A percentile compares a stretch with the other conserved stretches of the same genome.
These are phyloP conservation scores for Penicillium verrucosum DNA, from an alignment of 2,329 filamentous ascomycete genomes.

Conservation along the genomic window DNA sequence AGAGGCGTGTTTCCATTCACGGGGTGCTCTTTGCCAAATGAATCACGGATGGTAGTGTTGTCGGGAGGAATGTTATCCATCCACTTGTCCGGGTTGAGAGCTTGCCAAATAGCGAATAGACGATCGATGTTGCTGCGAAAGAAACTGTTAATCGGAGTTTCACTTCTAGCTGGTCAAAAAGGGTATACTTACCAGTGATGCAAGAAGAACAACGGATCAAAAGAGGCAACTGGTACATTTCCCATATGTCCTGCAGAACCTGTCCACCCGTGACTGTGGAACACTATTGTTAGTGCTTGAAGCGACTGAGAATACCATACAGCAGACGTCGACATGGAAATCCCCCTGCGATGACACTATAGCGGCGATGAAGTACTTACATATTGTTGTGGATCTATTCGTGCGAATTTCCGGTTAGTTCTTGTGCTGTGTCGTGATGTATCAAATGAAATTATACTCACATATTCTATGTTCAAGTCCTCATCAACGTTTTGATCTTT, in stretches of 20 bases:
- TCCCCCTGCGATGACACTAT: too few species aligned
- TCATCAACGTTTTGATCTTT: slow-evolving; percentile 9
- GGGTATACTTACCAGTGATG: slow-evolving; percentile 56
- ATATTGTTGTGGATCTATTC: slow-evolving; percentile 44
- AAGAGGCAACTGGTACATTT: slow-evolving; percentile 69
- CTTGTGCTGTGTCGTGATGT: too few species aligned
- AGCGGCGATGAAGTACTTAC: background rate
- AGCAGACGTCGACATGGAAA: background rate
- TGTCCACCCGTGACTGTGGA: slow-evolving; percentile 46
- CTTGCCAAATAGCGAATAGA: slow-evolving; percentile 16
- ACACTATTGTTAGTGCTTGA: background rate
- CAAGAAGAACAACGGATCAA: slow-evolving; percentile 75
- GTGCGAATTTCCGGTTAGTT: background rate
- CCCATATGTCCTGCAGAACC: slow-evolving; percentile 65
- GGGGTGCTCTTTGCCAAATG: slow-evolving; percentile 1
- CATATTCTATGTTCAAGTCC: slow-evolving; percentile 19
- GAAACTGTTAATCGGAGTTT: background rate
- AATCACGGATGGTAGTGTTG: slow-evolving; percentile 5
- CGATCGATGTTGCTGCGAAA: slow-evolving; percentile 16
- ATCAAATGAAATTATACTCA: slow-evolving; percentile 37
- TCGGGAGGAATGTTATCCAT: slow-evolving; percentile 1
- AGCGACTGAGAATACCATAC: background rate
- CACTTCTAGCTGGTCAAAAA: background rate
- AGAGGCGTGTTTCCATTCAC: slow-evolving; percentile 4
- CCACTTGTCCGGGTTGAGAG: slow-evolving; percentile 7